These are phyloP conservation scores for Phytophthora hybrid DNA, from an alignment of 352 stramenopile species.

Conservation along the genomic window DNA sequence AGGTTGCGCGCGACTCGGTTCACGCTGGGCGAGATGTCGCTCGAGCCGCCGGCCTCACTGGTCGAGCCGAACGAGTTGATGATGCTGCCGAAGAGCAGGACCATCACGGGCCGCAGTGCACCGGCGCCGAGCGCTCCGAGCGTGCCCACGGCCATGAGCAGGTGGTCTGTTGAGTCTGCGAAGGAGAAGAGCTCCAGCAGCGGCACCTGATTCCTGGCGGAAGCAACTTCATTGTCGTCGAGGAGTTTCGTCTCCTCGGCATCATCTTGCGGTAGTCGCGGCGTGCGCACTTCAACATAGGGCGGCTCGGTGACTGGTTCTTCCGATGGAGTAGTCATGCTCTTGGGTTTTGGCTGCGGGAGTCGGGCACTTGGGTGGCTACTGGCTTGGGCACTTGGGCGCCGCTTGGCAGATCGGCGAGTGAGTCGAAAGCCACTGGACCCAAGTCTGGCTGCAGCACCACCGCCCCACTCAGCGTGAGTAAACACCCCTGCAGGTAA, in stretches of 20 bases:
- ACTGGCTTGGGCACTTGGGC: not conserved
- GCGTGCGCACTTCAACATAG: conserved; percentile 28
- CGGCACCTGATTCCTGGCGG: conserved; percentile 9
- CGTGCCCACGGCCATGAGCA: conserved; percentile 38
- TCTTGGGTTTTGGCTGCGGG: not conserved
- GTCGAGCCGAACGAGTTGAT: conserved; percentile 42
- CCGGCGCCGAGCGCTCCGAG: conserved; percentile 27
- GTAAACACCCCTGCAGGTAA: too few relatives aligned
- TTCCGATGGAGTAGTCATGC: conserved; percentile 12
- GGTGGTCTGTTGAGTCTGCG: conserved; percentile 37
- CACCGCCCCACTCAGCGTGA: too few relatives aligned
- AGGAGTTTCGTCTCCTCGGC: conserved; percentile 11
- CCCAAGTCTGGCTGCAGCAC: too few relatives aligned
- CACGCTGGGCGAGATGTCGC: conserved; percentile 27
- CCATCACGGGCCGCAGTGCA: conserved; percentile 34
- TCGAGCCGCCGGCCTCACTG: not conserved
- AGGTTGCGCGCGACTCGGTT: conserved; percentile 47
- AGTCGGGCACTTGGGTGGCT: not conserved
- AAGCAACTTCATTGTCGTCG: not conserved
- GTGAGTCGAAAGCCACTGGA: too few relatives aligned
- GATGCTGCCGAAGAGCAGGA: conserved; percentile 38
- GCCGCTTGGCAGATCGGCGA: too few relatives aligned
- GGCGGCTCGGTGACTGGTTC: not conserved
- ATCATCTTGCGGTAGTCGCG: conserved; percentile 19
- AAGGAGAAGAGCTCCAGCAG: conserved; percentile 43